Base-by-base conservation (phyloP, 495 filamentous ascomycete species). In the Talaromyces trachyspermus region DNA sequence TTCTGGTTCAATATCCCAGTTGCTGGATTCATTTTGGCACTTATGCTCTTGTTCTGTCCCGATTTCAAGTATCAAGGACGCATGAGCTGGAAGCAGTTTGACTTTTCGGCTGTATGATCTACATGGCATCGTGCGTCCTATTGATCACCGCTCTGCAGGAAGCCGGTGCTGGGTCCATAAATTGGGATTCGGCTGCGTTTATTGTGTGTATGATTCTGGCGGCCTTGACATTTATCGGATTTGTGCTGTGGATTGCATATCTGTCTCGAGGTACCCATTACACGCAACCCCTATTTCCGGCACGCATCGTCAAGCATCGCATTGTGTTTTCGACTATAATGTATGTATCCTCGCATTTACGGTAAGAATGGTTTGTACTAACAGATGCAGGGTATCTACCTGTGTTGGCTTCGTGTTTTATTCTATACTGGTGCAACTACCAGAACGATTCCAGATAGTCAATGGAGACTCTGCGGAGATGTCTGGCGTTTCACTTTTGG, bases 381-480 rank as follows among this genome's bases (percentile, higher is more conserved):
- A 39, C 6, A 39, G 9, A 19, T 2, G 17, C 2, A 39, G 36
- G 36, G 36, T 39, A 23, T 39, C 71, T 11, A 56, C 78, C 10
- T 60, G 77, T 22, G 69, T 67, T 0, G 81, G 81, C 8, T 80
- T 77, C 37, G 62, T 75, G 5, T 83, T 75, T 51, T 74, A 81
- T 25, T 53, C 70, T 8, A 62, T 75, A 42, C 63, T 82, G 4
- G 70, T 83, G 29, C 72, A 76, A 39, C 63, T 85, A 6, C 79
- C 81, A 4, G 72, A 81, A 48, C 71, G 77, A 36, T 77, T 82
- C 25, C 78, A 83, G 47, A 64, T 80, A 20, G 71, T 81, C 12
- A 70, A 78, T 40, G 62, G 57, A 7, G 49, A 57, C 38, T 68
- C 67, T n/a, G 58, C 67, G 17, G 50, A 66, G 9, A 52, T 53